A percentile compares a stretch with the other conserved stretches of the same genome.
Evolutionary conservation across 1,284 basidiomycete species (phyloP).

Genomic region (Chalciporus sp.): DNA sequence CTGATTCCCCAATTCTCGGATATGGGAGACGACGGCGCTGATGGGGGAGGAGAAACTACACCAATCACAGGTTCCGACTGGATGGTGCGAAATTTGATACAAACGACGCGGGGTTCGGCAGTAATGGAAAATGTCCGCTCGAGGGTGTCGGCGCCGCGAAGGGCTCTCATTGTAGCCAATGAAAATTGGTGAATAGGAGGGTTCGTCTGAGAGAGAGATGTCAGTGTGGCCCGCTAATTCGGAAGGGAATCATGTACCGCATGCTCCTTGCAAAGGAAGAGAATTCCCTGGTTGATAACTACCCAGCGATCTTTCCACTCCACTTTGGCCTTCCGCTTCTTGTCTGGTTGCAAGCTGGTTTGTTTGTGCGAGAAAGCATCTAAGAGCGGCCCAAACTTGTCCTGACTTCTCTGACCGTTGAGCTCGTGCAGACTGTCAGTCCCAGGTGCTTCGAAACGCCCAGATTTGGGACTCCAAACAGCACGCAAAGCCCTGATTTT

Average conservation of each 20-base stretch:
- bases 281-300: slow-evolving; percentile 56
- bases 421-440: slow-evolving; percentile 2
- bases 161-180: slow-evolving; percentile 42
- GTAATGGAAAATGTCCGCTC: slow-evolving; percentile 30
- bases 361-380: slow-evolving; percentile 15
- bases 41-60: slow-evolving; percentile 32
- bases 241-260: slow-evolving; percentile 44
- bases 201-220: slow-evolving; percentile 38
- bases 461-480: slow-evolving; percentile 34
- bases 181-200: slow-evolving; percentile 47
- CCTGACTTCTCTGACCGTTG: slow-evolving; percentile 4
- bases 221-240: not conserved
- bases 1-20: slow-evolving; percentile 25
- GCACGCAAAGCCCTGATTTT: slow-evolving; percentile 56
- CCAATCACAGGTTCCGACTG: slow-evolving; percentile 25
- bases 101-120: slow-evolving; percentile 43
- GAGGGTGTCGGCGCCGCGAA: slow-evolving; percentile 52
- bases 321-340: slow-evolving; percentile 34
- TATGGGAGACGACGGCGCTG: slow-evolving; percentile 30
- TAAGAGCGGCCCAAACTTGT: slow-evolving; percentile 9
- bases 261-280: slow-evolving; percentile 57
- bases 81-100: slow-evolving; percentile 47
- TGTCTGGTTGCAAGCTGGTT: slow-evolving; percentile 18
- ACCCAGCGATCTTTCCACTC: slow-evolving; percentile 71
- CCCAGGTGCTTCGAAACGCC: slow-evolving; percentile 29